A percentile compares a stretch with the other conserved stretches of the same genome.
Evolutionary conservation across 768 basidiomycete species (phyloP).

Genomic region (Pisolithus marmoratus): DNA sequence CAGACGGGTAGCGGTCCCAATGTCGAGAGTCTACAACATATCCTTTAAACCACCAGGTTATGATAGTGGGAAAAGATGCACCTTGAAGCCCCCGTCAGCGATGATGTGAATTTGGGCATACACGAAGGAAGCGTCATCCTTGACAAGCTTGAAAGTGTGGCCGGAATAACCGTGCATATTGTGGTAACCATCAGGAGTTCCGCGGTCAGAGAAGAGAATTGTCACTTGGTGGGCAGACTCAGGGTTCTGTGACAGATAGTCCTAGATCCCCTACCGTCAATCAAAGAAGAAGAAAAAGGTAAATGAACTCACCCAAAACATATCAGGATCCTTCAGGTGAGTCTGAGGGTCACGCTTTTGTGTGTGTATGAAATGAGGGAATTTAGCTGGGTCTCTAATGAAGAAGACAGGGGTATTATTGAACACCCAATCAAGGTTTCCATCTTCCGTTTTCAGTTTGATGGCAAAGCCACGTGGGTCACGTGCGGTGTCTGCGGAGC

Average conservation of each 20-base stretch:
- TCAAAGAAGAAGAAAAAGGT: neutral
- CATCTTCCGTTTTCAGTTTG: slow-evolving; percentile 86
- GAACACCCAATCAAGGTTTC: slow-evolving; percentile 90
- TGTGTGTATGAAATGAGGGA: slow-evolving; percentile 93
- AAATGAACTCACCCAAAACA: slow-evolving; percentile 61
- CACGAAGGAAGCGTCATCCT: slow-evolving; percentile 75
- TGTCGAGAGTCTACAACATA: slow-evolving; percentile 56
- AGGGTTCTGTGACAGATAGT: slow-evolving; percentile 83
- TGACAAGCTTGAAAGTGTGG: slow-evolving; percentile 86
- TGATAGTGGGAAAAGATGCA: slow-evolving; percentile 13
- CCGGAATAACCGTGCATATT: slow-evolving; percentile 90
- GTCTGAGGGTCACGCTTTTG: slow-evolving; percentile 91
- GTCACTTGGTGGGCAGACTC: slow-evolving; percentile 86
- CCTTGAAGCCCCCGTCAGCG: slow-evolving; percentile 79
- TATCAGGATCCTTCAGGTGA: slow-evolving; percentile 81
- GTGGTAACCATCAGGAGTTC: slow-evolving; percentile 87
- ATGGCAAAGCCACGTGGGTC: slow-evolving; percentile 92
- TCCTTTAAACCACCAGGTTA: neutral
- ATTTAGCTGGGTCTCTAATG: slow-evolving; percentile 81
- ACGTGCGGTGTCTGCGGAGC: slow-evolving; percentile 87
- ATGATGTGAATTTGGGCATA: slow-evolving; percentile 86
- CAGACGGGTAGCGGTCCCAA: slow-evolving; percentile 57
- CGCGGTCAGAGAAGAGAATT: slow-evolving; percentile 93
- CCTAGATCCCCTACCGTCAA: slow-evolving; percentile 38
- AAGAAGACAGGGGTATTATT: slow-evolving; percentile 93